A percentile compares a stretch with the other conserved stretches of the same genome.
Conservation (phyloP, 1,139 yeast genomes). For the Saccharomyces hybrid region DNA sequence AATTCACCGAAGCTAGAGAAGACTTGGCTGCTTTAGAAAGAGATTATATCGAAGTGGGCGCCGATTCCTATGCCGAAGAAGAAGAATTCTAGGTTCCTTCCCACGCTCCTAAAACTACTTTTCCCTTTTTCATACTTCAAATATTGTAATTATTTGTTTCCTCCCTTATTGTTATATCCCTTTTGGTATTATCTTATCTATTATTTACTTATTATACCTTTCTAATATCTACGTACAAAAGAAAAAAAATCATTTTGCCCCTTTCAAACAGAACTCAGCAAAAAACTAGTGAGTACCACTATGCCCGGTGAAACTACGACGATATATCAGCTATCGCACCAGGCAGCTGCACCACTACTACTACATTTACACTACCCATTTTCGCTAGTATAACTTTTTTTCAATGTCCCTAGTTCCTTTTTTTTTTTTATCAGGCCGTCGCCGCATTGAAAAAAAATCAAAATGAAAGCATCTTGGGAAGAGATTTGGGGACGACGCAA, state of each 20-base stretch:
- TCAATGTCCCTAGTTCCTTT: not conserved
- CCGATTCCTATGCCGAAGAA: conserved; percentile 71
- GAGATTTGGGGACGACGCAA: not conserved
- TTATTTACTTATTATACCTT: not conserved
- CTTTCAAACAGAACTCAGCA: not conserved
- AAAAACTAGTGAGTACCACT: not conserved
- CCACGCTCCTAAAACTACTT: not conserved
- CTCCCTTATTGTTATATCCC: not conserved
- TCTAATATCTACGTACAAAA: not conserved
- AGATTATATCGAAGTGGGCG: conserved; percentile 94
- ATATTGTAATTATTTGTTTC: not conserved
- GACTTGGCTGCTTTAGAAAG: conserved; percentile 95
- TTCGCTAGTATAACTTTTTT: not conserved
- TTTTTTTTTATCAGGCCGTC: not conserved
- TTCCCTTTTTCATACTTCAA: not conserved
- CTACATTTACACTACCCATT: too few relatives aligned
- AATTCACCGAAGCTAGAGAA: conserved; percentile 85
- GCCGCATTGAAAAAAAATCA: not conserved
- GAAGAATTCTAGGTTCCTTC: conserved; percentile 33
- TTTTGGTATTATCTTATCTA: not conserved
- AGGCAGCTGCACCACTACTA: not conserved
- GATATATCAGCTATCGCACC: not conserved
- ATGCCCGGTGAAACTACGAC: not conserved
- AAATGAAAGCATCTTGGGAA: not conserved
- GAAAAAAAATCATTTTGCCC: not conserved